Base-by-base conservation (phyloP, 2,329 filamentous ascomycete genomes). In the Cladosporium sp. region DNA sequence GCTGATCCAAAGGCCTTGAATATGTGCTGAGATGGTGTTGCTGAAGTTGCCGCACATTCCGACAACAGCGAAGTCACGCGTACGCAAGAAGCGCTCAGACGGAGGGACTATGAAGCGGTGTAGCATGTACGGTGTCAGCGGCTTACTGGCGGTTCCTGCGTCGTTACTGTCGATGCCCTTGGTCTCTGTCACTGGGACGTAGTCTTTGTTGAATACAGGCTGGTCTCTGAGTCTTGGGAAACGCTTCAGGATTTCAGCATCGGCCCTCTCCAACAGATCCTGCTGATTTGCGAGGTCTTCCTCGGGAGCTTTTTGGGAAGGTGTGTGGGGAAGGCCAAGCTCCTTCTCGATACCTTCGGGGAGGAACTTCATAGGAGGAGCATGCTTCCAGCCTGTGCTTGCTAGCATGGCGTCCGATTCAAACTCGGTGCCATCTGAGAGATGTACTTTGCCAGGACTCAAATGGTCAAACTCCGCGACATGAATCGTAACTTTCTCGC, bases 371-470 rank as follows among this genome's bases (percentile, higher is more conserved):
- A 89, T 73, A 0, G 79, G 79, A 1, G 84, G 80, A 14, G 78
- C 76, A 2, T 79, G 76, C 58, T 81, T 79, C 86, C 86, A 89
- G 32, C 87, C 87, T 0, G 85, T 88, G 18, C 82, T 80, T 65
- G 81, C 84, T 64, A 88, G 78, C 0, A 90, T 70, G 0, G 79
- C 83, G 61, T 88, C 82, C 0, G 81, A 79, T 1, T 77, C 64
- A 2, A 88, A 65, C 0, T 67, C 71, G 0, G 78, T 77, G 13
- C 83, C 83, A 4, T 77, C 79, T 1, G 81, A 76, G 6, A 89
- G 79, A 53, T 84, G 79, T 1, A 88, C 75, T 0, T 76, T 77
- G 18, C 78, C 72, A 2, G 77, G 71, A 0, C 79, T 79, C 3
- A 89, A 77, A 25, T 77, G 76, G 1, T 77, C 74, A 7, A 90